Percentiles rank a stretch among this genome's conserved stretches.
phyloP scores from a whole-genome alignment of 441 rosid species.

The Iberis amara region DNA sequence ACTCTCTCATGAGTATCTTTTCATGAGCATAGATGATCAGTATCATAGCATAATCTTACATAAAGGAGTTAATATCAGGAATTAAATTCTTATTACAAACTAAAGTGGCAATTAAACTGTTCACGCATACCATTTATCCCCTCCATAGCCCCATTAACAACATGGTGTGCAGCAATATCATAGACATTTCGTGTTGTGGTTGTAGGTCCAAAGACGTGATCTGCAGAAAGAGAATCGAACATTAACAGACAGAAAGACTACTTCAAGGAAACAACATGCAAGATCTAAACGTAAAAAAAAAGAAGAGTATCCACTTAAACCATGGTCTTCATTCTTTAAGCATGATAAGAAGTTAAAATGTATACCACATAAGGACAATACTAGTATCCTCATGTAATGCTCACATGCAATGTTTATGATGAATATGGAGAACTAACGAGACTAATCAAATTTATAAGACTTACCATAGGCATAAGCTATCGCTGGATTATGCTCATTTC shows the following conservation, averaged over 20 bases:
- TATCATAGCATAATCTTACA: neutral
- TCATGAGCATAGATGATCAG: slow-evolving; percentile 1
- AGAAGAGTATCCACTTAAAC: neutral
- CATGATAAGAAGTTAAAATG: neutral
- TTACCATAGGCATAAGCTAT: slow-evolving; percentile 87
- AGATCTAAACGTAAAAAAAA: slow-evolving; percentile 12
- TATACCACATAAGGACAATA: slow-evolving; percentile 1
- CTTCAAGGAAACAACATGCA: slow-evolving; percentile 7
- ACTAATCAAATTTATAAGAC: too few relatives aligned
- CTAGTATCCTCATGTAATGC: slow-evolving; percentile 1
- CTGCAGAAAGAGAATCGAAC: slow-evolving; percentile 38
- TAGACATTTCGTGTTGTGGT: slow-evolving; percentile 98
- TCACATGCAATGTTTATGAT: slow-evolving; percentile 8
- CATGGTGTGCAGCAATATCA: slow-evolving; percentile 96
- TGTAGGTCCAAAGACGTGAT: slow-evolving; percentile 96
- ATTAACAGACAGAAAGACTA: slow-evolving; percentile 16
- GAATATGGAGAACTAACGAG: slow-evolving; percentile 32
- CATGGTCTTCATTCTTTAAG: neutral
- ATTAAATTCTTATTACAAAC: slow-evolving; percentile 6
- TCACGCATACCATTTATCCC: slow-evolving; percentile 72
- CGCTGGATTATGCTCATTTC: slow-evolving; percentile 78
- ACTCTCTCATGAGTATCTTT: slow-evolving; percentile 2
- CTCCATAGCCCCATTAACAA: slow-evolving; percentile 93
- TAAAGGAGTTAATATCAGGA: neutral
- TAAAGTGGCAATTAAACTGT: slow-evolving; percentile 1